Base-by-base conservation (phyloP, 2,329 filamentous ascomycete species). In the Colletotrichum sp. region DNA sequence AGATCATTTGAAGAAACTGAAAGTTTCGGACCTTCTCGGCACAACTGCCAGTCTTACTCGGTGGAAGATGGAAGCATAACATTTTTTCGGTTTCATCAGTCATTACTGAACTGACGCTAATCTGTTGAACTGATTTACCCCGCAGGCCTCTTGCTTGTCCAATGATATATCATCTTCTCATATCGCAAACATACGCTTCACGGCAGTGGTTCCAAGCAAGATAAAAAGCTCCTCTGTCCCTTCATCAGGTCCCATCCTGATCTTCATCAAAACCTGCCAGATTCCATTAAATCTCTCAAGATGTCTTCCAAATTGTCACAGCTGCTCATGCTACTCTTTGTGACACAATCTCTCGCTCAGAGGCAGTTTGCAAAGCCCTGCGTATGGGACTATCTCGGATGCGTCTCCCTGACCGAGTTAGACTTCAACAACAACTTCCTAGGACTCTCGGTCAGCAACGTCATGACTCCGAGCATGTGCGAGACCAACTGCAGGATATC, bases 91-190 rank as follows among this genome's bases (percentile, higher is more conserved):
- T 39, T 4, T 39, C 15, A 8, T 18, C 36, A 39, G 36, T 39
- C 36, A 39, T 39, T 0, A 39, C 39, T 49, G 39, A n/a, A n/a
- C 39, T 0, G 18, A 21, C 4, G 39, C 0, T 49, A 2, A 49
- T n/a, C 9, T 49, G 0, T 0, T 49, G 18, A n/a, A 49, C 39
- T n/a, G 0, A 49, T 49, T n/a, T 3, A 0, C 9, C 9, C 39
- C 5, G 10, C 18, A 12, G 18, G 0, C 9, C 9, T 4, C 18
- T 49, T 49, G 9, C 18, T 12, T 49, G 3, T 49, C 18, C 39
- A 49, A 49, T n/a, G 9, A n/a, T 49, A 0, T 49, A 3, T 49
- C 5, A 49, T n/a, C 9, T 49, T 49, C 39, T n/a, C 18, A 0
- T 3, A n/a, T 49, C 0, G 9, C 0, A 44, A 18, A 44, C 18